Base-by-base conservation (phyloP, 2,329 filamentous ascomycete species). In the Byssochlamys sp. region DNA sequence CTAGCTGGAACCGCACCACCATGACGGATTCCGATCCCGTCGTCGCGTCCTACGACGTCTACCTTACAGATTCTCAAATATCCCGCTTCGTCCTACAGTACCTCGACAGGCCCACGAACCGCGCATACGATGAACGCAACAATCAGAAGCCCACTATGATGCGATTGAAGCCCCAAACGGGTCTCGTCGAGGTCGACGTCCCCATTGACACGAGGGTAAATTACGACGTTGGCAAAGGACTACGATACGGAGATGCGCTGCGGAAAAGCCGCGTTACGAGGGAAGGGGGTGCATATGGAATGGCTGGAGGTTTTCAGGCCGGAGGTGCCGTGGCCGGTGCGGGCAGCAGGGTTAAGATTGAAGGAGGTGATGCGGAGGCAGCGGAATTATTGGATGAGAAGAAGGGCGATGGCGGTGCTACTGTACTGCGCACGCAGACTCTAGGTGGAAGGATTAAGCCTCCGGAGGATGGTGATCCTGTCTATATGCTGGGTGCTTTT, bases 401-500 rank as follows among this genome's bases (percentile, higher is more conserved):
- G 52, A 59, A 62, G 56, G 60, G 63, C 49, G 59, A 66, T 53
- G 67, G 69, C 58, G 60, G 64, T 80, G 84, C 70, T 56, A 73
- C 65, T 67, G 70, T 95, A 3, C 75, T 96, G 69, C 81, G 84
- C 54, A 88, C 84, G 59, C 90, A 95, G 77, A 95, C 91, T 0
- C 79, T 96, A 25, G 91, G 91, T 52, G 94, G 94, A 0, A 86
- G 92, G 71, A 86, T 90, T 60, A 80, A 86, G 11, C 81, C 84
- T 48, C 78, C 84, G 2, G 84, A 86, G 62, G 83, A 87, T 62
- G 87, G 87, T 25, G 87, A 90, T 63, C 83, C 84, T 7, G 77
- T 80, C 63, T 95, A 95, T 76, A 95, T 96, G 85, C 81, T 96
- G 54, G 94, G 90, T 28, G 87, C 91, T n/a, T 96, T 97, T 70